Evolutionary conservation across 2,329 filamentous ascomycete genomes (phyloP), one percentile per base, ranked within the genome.

Genomic region (Pseudogymnoascus verrucosus): DNA sequence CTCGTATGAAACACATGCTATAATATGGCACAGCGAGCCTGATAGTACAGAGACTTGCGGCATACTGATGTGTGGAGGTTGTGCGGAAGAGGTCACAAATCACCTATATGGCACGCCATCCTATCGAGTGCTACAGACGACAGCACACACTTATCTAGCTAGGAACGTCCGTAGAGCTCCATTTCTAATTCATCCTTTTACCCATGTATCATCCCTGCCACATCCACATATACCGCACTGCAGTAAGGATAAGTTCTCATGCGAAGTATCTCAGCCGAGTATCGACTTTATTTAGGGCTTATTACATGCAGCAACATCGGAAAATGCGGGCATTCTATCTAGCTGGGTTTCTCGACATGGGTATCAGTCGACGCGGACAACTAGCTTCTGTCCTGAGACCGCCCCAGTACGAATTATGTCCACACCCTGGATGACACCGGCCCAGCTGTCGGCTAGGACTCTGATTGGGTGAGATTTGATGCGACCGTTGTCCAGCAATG

Each of bases 401-500:
- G 26, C 39, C 21, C 61, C 54, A 10, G 37, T 61, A 4, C 54
- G 16, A 16, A 69, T 12, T 11, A 61, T 28, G 11, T 64, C 64
- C 6, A 69, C 10, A 11, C 68, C 68, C 31, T 67, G 61, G 3
- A 67, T 12, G 3, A 68, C 47, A 10, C 64, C 67, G 3, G 39
- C 40, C 14, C 61, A 65, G 5, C 66, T 64, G 6, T 42, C 63
- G 8, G 8, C 16, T 4, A 61, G 11, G 1, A 65, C 31, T 44
- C 36, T 64, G 6, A 63, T 12, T 2, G 68, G 67, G 36, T 76
- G 72, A 0, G 72, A 61, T 64, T 69, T 73, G 7, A 79, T 54
- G 65, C 69, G 71, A 2, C 74, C 75, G n/a, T 69, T 65, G 28
- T 64, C 71, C 8, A 79, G 60, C 36, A 79, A 63, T 7, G 66